Evolutionary conservation across 257 asterid species (phyloP).

Genomic region (Solanum sejunctum): DNA sequence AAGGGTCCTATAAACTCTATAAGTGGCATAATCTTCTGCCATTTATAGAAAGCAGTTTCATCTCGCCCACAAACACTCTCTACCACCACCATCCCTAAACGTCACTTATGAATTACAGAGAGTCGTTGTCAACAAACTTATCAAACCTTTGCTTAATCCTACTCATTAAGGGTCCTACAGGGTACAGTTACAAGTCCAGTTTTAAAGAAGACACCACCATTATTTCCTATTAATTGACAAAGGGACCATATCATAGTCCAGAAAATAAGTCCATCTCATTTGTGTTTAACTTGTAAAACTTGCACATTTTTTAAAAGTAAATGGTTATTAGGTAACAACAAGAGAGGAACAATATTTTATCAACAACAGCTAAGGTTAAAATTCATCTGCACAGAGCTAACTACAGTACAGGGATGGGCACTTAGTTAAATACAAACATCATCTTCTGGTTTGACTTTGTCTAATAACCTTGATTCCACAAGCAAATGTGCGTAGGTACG

Average conservation of each 20-base stretch:
- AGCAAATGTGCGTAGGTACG: conserved; percentile 33
- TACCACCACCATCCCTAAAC: no score
- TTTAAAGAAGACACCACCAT: background rate
- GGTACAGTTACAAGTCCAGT: background rate
- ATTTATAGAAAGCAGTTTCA: no score
- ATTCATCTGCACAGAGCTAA: background rate
- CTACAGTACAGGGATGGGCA: background rate
- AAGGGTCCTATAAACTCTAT: background rate
- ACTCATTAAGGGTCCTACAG: no score
- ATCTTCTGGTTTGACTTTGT: conserved; percentile 23
- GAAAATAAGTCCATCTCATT: background rate
- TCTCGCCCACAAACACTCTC: no score
- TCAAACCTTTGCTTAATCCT: no score
- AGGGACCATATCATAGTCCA: background rate
- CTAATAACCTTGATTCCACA: conserved; percentile 29
- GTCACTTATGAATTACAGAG: no score
- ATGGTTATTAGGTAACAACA: background rate
- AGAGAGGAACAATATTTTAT: background rate
- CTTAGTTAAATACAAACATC: background rate
- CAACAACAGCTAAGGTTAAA: background rate
- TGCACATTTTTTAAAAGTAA: background rate
- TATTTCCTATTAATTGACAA: background rate
- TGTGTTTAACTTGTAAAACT: background rate
- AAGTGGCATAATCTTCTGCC: no score
- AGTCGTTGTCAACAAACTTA: no score